Evolutionary conservation across 2,329 filamentous ascomycete genomes (phyloP).

Genomic region (Paraphoma chrysanthemicola): DNA sequence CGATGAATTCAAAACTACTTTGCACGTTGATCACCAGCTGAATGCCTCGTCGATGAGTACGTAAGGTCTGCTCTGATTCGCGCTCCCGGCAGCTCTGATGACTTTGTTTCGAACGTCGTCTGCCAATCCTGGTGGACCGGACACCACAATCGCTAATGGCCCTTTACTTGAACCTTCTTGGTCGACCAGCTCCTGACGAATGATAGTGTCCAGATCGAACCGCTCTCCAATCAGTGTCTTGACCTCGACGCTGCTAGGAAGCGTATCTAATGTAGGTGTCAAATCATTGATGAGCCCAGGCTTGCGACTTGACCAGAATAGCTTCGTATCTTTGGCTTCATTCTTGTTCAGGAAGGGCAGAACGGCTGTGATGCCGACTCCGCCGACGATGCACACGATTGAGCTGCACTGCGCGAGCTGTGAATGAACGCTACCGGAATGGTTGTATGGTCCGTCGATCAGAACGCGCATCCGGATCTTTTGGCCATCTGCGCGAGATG

Average conservation of each 20-base stretch:
- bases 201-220: conserved; percentile 39
- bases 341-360: conserved; percentile 40
- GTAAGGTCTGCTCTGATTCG: neutral
- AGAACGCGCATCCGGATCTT: conserved; percentile 45
- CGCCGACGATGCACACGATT: conserved; percentile 55
- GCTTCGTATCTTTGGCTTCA: conserved; percentile 2
- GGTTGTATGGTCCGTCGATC: conserved; percentile 5
- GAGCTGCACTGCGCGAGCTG: conserved; percentile 38
- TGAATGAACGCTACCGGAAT: conserved; percentile 1
- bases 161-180: conserved; percentile 23
- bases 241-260: conserved; percentile 32
- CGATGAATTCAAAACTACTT: too few relatives aligned
- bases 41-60: conserved; percentile 8
- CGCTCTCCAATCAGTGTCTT: conserved; percentile 37
- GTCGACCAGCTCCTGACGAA: conserved; percentile 38
- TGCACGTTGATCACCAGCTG: neutral
- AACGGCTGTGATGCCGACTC: conserved; percentile 58
- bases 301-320: conserved; percentile 12
- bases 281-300: conserved; percentile 2
- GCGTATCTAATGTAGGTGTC: conserved; percentile 36
- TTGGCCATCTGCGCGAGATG: conserved; percentile 15
- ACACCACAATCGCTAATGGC: conserved; percentile 50
- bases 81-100: conserved; percentile 1
- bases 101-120: conserved; percentile 50
- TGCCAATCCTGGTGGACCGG: conserved; percentile 51